These are phyloP conservation scores for Oldenlandia corymbosa DNA, from an alignment of 257 asterid genomes.

Conservation along the genomic window DNA sequence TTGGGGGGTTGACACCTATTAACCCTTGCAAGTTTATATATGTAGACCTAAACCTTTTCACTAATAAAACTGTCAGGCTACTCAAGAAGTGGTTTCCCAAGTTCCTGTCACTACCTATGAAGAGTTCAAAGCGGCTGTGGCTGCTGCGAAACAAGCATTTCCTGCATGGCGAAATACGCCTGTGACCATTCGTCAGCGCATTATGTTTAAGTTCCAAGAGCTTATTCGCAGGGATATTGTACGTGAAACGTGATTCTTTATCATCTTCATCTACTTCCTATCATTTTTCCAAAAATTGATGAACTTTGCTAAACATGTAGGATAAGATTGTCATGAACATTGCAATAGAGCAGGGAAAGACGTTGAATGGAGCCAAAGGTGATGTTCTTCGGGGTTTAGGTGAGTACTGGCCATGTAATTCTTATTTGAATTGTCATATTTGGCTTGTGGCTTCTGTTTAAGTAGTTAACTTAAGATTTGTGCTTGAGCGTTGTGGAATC, in stretches of 20 bases:
- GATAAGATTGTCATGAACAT: conserved; percentile 38
- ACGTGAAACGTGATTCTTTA: conserved; percentile 5
- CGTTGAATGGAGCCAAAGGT: conserved; percentile 32
- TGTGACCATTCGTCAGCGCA: conserved; percentile 33
- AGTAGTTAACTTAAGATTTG: conserved; percentile 3
- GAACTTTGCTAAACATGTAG: conserved; percentile 18
- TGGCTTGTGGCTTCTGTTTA: not conserved
- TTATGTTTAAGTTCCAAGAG: conserved; percentile 42
- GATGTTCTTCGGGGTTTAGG: conserved; percentile 46
- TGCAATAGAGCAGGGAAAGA: conserved; percentile 37
- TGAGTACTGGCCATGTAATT: conserved; percentile 11
- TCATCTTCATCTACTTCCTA: not conserved
- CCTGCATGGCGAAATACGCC: conserved; percentile 38
- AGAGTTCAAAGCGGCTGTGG: conserved; percentile 40
- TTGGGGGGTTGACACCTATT: conserved; percentile 5
- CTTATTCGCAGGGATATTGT: conserved; percentile 43
- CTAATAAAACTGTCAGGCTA: conserved; percentile 29
- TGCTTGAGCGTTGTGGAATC: not conserved
- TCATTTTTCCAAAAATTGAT: conserved; percentile 8
- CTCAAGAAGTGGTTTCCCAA: conserved; percentile 41
- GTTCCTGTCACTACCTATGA: conserved; percentile 39
- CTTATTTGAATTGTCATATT: not conserved
- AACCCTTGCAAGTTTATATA: not conserved
- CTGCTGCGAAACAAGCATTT: conserved; percentile 41
- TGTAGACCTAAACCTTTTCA: not conserved